phyloP scores from a whole-genome alignment of 2,329 filamentous ascomycete genomes.

The Aureobasidium sp. region DNA sequence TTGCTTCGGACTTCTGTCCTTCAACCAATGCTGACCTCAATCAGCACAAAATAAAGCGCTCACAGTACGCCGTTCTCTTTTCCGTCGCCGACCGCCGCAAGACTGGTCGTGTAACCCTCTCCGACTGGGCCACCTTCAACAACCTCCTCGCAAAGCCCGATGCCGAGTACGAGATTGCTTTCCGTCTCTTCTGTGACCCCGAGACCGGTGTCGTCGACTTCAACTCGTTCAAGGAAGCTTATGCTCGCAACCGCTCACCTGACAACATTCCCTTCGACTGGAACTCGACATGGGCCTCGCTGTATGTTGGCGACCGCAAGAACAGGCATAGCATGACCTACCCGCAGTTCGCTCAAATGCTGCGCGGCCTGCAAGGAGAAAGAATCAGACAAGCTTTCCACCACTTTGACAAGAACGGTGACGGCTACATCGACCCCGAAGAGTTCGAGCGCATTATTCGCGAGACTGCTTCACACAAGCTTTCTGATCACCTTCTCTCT shows the following conservation, averaged over 20 bases:
- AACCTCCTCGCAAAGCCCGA: constrained; percentile 90
- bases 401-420: constrained; percentile 79
- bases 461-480: constrained; percentile 89
- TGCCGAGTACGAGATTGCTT: constrained; percentile 97
- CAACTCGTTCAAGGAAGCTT: constrained; percentile 76
- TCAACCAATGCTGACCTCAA: not conserved
- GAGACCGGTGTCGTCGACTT: constrained; percentile 81
- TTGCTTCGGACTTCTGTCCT: not conserved
- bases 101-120: constrained; percentile 65
- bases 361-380: constrained; percentile 92
- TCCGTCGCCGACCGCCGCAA: constrained; percentile 75
- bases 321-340: constrained; percentile 90
- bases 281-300: constrained; percentile 91
- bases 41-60: constrained; percentile 94
- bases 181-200: constrained; percentile 87
- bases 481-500: constrained; percentile 89
- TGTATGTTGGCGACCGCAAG: constrained; percentile 86
- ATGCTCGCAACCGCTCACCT: constrained; percentile 80
- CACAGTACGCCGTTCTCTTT: constrained; percentile 93
- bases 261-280: constrained; percentile 90
- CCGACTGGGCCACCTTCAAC: constrained; percentile 90
- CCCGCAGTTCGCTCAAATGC: constrained; percentile 95
- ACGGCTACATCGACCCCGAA: constrained; percentile 91
- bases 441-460: constrained; percentile 96
- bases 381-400: constrained; percentile 93